Evolutionary conservation across 768 basidiomycete species (phyloP), one percentile per base, ranked within the genome.

Genomic region (Leccinum olivaceopallidum): DNA sequence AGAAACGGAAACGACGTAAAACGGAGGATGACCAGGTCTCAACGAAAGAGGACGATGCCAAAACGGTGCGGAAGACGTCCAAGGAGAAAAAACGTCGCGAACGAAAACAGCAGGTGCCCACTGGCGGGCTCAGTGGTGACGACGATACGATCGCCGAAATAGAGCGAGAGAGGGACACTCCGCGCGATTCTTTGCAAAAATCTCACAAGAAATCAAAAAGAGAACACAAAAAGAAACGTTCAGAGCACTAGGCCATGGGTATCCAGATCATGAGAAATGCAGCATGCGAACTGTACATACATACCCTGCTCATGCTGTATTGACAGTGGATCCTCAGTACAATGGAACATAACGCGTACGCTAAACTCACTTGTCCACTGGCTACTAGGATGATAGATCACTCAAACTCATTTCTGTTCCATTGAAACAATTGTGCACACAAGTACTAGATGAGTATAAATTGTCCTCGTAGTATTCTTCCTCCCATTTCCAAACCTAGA

Each of bases 51-150:
- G 60, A 61, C 13, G 39, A 56, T 48, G 50, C 59, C 10, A 58
- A 67, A 68, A 63, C 52, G 55, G 39, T 50, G 58, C 58, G 66
- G 69, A 67, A 58, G 68, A 55, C 6, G 48, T 18, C 48, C 48
- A 75, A 75, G 63, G 69, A 68, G 52, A 67, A 70, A 60, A 69
- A 69, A 57, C 57, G 56, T 18, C 65, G 60, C 51, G 63, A 68
- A 50, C 64, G 55, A 55, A 60, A 69, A 48, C 28, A 60, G 58
- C 55, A 39, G 55, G 60, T 55, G 22, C 8, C 18, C 12, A 34
- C 16, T 6, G 49, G 32, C 26, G 36, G 51, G 18, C 10, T 5
- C 16, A 9, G 36, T 5, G 47, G 44, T 16, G 2, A 28, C 14
- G 53, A 49, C 12, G 26, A 36, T 12, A 30, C 4, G 10, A 24